Percentiles rank a stretch among this genome's conserved stretches.
phyloP scores from a whole-genome alignment of 495 filamentous ascomycete genomes.

The Podospora comata region DNA sequence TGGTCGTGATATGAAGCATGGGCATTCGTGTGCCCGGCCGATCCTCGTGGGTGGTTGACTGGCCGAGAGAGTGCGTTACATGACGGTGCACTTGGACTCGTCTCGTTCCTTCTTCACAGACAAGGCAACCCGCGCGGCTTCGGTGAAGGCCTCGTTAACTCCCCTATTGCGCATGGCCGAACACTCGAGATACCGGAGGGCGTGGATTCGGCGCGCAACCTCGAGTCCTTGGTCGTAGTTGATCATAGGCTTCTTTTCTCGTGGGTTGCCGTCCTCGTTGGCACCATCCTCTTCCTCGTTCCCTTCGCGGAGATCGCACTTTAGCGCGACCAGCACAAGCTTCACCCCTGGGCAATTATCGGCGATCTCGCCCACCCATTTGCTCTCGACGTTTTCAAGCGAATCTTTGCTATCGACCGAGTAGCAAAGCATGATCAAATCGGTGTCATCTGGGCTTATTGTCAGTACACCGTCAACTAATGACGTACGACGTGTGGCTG shows the following conservation, averaged over 20 bases:
- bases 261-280: conserved; percentile 40
- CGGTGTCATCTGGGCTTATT: conserved; percentile 65
- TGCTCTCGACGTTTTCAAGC: conserved; percentile 95
- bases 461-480: conserved; percentile 11
- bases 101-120: conserved; percentile 71
- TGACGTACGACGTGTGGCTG: neutral
- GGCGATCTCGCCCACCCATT: conserved; percentile 96
- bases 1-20: neutral
- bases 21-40: neutral
- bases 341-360: conserved; percentile 96
- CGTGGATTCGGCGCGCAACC: conserved; percentile 83
- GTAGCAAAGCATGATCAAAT: conserved; percentile 98
- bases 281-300: conserved; percentile 53
- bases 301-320: conserved; percentile 87
- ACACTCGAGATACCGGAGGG: conserved; percentile 95
- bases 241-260: conserved; percentile 71
- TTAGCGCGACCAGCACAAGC: conserved; percentile 91
- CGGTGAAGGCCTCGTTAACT: conserved; percentile 97
- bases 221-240: conserved; percentile 89
- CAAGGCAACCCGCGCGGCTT: conserved; percentile 93
- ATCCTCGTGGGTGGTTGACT: neutral
- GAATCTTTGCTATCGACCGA: conserved; percentile 94
- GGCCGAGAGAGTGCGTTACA: conserved; percentile 36
- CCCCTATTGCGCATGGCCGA: conserved; percentile 96
- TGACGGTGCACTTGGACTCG: conserved; percentile 53